Base-by-base conservation (phyloP, 2,329 filamentous ascomycete genomes). In the Dichotomopilus funicola region DNA sequence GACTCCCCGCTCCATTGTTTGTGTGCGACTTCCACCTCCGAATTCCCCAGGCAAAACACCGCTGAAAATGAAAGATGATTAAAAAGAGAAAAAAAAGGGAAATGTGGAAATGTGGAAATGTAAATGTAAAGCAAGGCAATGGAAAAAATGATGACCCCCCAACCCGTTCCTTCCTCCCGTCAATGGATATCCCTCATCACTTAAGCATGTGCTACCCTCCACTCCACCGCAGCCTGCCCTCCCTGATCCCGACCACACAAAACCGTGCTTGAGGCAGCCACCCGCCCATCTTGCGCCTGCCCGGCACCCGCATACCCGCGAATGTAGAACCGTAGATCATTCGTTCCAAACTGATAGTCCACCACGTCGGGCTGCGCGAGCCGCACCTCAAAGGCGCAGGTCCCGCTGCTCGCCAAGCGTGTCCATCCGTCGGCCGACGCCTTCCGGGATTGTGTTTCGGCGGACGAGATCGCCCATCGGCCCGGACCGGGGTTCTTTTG, bases 261-360 rank as follows among this genome's bases (percentile, higher is more conserved):
- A n/a, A 53, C 52, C 10, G 11, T 7, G 37, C 49, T 46, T 1
- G 8, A 7, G 1, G 19, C 40, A n/a, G 33, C 40, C 1, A 44
- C 42, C 40, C 46, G 31, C 9, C 53, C 49, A 7, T 43, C 48
- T 31, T 12, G 2, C 6, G 9, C 27, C 12, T 31, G 1, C 2
- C 9, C 11, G 34, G 5, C 7, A 6, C n/a, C 1, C 2, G 51
- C 45, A 50, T 53, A 6, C 4, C 6, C 6, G 3, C n/a, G n/a
- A 12, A 55, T 8, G 11, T 55, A 59, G 34, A 54, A 59, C 27
- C 47, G 1, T 11, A 61, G 1, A 41, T 61, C 57, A 12, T 59
- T 55, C 8, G 59, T 61, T 7, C 59, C 56, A 31, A 59, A 57
- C 19, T 31, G 33, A 11, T 51, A 59, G 3, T 49, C 52, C 19